phyloP scores from a whole-genome alignment of 495 filamentous ascomycete genomes.

The Penicillium argentinense region DNA sequence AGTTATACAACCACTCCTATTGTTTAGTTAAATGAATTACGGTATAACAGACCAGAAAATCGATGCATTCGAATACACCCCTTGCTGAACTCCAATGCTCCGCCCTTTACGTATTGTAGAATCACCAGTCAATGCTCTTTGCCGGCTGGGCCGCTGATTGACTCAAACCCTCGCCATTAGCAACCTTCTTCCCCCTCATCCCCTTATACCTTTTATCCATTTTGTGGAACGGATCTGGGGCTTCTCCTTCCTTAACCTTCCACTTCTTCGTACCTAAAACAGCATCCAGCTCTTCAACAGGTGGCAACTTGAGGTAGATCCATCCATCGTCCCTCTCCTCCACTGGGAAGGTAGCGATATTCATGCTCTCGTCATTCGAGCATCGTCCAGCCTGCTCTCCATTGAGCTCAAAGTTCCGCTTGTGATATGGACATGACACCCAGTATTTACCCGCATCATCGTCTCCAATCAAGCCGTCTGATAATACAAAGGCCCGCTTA shows the following conservation, averaged over 20 bases:
- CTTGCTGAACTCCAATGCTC: no score
- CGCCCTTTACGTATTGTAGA: not conserved
- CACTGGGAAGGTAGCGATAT: conserved; percentile 81
- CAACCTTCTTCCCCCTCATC: conserved; percentile 57
- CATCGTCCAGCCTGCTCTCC: conserved; percentile 70
- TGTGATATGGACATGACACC: conserved; percentile 91
- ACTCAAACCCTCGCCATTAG: conserved; percentile 47
- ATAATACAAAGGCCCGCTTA: conserved; percentile 88
- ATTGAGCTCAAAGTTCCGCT: conserved; percentile 82
- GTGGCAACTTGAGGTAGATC: conserved; percentile 85
- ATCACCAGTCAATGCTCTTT: conserved; percentile 69
- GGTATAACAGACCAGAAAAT: no score
- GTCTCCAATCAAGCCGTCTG: conserved; percentile 86
- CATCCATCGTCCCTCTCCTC: conserved; percentile 78
- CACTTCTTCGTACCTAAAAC: conserved; percentile 80
- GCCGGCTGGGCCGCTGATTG: conserved; percentile 43
- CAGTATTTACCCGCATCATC: conserved; percentile 64
- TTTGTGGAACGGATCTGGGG: conserved; percentile 60
- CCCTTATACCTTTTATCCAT: conserved; percentile 65
- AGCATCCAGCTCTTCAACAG: conserved; percentile 80
- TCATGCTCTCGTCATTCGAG: conserved; percentile 72
- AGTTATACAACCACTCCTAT: no score
- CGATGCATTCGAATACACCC: no score
- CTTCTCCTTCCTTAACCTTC: conserved; percentile 77
- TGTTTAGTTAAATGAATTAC: no score